These are phyloP conservation scores for Colletotrichum abscissum DNA, from an alignment of 2,329 filamentous ascomycete genomes.

Conservation along the genomic window DNA sequence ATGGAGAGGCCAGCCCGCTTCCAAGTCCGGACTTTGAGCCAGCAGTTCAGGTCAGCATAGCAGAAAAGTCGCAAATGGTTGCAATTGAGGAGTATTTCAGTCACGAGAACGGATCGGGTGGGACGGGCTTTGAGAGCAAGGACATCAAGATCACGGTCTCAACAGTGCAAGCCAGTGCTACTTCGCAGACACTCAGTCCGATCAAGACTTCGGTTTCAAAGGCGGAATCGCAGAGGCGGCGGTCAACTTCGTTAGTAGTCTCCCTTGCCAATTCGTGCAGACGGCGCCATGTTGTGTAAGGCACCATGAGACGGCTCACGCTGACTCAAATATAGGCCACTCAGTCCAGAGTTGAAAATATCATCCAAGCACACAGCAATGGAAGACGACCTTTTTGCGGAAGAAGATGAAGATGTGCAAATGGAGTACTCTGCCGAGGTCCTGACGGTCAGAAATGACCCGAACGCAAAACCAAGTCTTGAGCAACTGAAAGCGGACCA, in stretches of 20 bases:
- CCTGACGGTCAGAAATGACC: conserved; percentile 55
- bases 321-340: conserved; percentile 43
- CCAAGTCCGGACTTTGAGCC: conserved; percentile 49
- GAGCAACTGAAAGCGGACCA: conserved; percentile 36
- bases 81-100: not conserved
- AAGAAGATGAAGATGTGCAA: conserved; percentile 50
- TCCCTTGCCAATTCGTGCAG: conserved; percentile 17
- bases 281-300: conserved; percentile 4
- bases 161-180: conserved; percentile 4
- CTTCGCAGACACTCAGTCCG: conserved; percentile 3
- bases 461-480: conserved; percentile 53
- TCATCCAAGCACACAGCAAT: conserved; percentile 61
- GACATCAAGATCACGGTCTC: conserved; percentile 1
- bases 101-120: not conserved
- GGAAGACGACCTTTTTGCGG: conserved; percentile 62
- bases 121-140: not conserved
- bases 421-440: conserved; percentile 50
- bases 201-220: conserved; percentile 14
- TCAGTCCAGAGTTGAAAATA: conserved; percentile 50
- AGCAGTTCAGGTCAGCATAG: not conserved
- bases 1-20: conserved; percentile 64
- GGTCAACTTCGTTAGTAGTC: conserved; percentile 23
- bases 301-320: conserved; percentile 45
- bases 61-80: not conserved
- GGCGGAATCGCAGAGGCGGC: not conserved